A percentile compares a stretch with the other conserved stretches of the same genome.
phyloP scores from a whole-genome alignment of 2,329 filamentous ascomycete species.

The Metarhizium anisopliae region DNA sequence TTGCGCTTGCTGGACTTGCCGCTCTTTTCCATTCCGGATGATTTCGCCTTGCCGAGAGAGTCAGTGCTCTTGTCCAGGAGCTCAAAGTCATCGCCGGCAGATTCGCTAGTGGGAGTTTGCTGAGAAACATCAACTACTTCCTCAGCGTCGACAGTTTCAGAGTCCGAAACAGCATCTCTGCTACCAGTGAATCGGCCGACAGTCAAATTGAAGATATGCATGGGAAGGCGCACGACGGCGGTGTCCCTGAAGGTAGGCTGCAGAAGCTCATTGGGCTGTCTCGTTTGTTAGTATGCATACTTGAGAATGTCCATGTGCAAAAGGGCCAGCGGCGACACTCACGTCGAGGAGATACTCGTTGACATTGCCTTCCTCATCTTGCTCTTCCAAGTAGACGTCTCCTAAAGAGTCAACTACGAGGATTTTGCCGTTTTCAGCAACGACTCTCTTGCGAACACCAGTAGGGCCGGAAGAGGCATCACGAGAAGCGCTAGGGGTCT shows the following conservation, averaged over 20 bases:
- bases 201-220: conserved; percentile 57
- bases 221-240: conserved; percentile 67
- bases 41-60: conserved; percentile 42
- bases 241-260: conserved; percentile 74
- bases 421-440: conserved; percentile 91
- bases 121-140: conserved; percentile 41
- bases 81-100: conserved; percentile 53
- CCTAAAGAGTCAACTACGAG: conserved; percentile 86
- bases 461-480: conserved; percentile 45
- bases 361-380: conserved; percentile 75
- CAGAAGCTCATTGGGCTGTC: conserved; percentile 67
- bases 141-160: conserved; percentile 30
- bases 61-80: conserved; percentile 52
- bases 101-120: conserved; percentile 46
- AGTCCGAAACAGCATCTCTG: conserved; percentile 25
- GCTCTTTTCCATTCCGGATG: conserved; percentile 36
- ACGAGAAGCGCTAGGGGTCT: conserved; percentile 22
- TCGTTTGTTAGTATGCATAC: conserved; percentile 12
- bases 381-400: conserved; percentile 90
- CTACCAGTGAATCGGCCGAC: conserved; percentile 40
- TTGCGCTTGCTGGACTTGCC: conserved; percentile 11
- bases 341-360: conserved; percentile 85
- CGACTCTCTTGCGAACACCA: conserved; percentile 76
- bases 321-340: conserved; percentile 29
- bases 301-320: not conserved